Evolutionary conservation across 345 rosid genomes (phyloP).

Genomic region (Heritiera fomes): DNA sequence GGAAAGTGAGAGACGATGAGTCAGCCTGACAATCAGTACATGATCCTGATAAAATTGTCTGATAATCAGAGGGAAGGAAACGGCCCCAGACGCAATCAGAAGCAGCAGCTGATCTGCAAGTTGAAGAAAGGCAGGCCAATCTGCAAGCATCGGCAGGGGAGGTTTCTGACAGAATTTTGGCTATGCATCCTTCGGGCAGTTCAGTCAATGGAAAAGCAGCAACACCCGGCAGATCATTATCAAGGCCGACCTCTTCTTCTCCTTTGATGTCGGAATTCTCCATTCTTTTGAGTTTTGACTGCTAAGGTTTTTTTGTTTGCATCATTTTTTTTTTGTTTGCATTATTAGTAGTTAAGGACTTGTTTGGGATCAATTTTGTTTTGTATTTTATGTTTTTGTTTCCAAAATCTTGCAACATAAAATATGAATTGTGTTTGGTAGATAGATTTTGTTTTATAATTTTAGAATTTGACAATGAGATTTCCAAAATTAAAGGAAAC

Average conservation of each 20-base stretch:
- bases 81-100: conserved; percentile 39
- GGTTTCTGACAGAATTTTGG: conserved; percentile 35
- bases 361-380: too few relatives aligned
- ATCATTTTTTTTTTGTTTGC: too few relatives aligned
- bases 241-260: background rate
- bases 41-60: background rate
- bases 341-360: too few relatives aligned
- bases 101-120: conserved; percentile 28
- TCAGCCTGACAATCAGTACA: background rate
- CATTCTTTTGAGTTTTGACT: background rate
- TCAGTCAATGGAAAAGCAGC: background rate
- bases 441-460: too few relatives aligned
- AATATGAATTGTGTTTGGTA: too few relatives aligned
- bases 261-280: background rate
- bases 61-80: background rate
- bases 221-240: background rate
- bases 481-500: too few relatives aligned
- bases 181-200: conserved; percentile 40
- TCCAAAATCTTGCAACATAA: too few relatives aligned
- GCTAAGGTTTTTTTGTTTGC: too few relatives aligned
- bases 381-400: too few relatives aligned
- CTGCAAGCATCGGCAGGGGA: conserved; percentile 37
- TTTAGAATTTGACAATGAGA: too few relatives aligned
- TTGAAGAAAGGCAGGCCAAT: conserved; percentile 28
- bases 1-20: background rate